phyloP scores from a whole-genome alignment of 2,329 filamentous ascomycete genomes.

The Exophiala sideris region DNA sequence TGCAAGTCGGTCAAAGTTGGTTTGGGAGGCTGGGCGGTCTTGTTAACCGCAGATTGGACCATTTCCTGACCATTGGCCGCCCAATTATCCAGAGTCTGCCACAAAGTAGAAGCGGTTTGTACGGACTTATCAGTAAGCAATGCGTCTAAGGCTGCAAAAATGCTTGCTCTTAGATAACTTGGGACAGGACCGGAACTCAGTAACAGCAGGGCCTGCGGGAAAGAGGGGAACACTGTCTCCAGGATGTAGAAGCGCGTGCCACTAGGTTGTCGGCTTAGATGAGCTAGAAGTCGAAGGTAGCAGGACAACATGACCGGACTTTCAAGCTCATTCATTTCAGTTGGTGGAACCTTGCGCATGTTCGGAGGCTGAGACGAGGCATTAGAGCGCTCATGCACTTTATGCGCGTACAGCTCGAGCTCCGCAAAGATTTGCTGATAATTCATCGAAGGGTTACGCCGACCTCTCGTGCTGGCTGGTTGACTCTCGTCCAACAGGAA shows the following conservation, averaged over 20 bases:
- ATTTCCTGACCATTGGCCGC: constrained; percentile 24
- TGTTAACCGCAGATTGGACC: constrained; percentile 8
- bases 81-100: constrained; percentile 48
- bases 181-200: constrained; percentile 75
- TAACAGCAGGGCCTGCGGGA: constrained; percentile 72
- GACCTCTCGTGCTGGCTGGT: constrained; percentile 67
- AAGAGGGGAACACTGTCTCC: constrained; percentile 61
- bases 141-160: constrained; percentile 73
- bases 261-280: constrained; percentile 72
- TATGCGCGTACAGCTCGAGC: constrained; percentile 75
- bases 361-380: constrained; percentile 55
- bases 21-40: constrained; percentile 24
- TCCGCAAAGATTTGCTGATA: constrained; percentile 93
- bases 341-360: constrained; percentile 58
- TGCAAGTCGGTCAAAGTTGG: constrained; percentile 49
- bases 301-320: constrained; percentile 95
- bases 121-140: constrained; percentile 71
- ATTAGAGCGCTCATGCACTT: constrained; percentile 68
- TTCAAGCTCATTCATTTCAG: constrained; percentile 82
- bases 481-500: constrained; percentile 76
- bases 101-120: constrained; percentile 59
- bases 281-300: constrained; percentile 82
- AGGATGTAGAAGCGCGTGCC: constrained; percentile 71
- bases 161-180: constrained; percentile 73
- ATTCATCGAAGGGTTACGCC: constrained; percentile 78